Conservation (phyloP, 495 filamentous ascomycete genomes). For the Aspergillus biplanus region DNA sequence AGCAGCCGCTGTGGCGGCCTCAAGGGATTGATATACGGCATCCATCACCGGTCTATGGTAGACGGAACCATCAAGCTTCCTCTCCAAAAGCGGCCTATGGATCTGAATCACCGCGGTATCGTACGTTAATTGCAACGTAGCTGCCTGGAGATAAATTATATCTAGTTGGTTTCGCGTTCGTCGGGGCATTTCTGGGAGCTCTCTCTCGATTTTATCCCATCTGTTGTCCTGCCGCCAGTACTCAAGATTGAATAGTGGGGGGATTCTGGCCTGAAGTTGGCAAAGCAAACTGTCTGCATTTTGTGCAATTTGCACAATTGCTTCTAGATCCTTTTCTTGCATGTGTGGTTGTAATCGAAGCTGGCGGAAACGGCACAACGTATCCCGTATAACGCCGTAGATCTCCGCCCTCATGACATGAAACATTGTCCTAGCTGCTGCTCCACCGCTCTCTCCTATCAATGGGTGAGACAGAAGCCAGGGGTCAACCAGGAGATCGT, state of each 20-base stretch:
- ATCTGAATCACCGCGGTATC: conserved; percentile 27
- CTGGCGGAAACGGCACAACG: not conserved
- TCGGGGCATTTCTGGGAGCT: conserved; percentile 12
- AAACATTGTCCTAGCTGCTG: not conserved
- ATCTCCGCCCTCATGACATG: not conserved
- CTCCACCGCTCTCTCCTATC: not conserved
- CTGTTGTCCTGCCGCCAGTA: not conserved
- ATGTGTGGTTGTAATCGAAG: too few species aligned
- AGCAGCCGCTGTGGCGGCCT: conserved; percentile 25
- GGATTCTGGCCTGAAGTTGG: not conserved
- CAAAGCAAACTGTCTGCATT: not conserved
- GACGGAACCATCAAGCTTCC: conserved; percentile 4
- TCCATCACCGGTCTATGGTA: conserved; percentile 19
- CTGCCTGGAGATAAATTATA: conserved; percentile 27
- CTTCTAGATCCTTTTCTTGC: not conserved
- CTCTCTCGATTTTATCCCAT: not conserved
- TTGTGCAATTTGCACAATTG: not conserved
- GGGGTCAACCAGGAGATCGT: not conserved
- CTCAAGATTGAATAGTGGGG: not conserved
- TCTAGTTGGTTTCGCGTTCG: conserved; percentile 21
- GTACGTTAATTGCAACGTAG: conserved; percentile 25
- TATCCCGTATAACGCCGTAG: not conserved
- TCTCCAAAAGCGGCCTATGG: conserved; percentile 23
- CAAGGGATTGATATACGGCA: conserved; percentile 20
- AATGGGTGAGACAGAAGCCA: not conserved